Base-by-base conservation (phyloP, 257 asterid species). In the Forsythia viridissima region DNA sequence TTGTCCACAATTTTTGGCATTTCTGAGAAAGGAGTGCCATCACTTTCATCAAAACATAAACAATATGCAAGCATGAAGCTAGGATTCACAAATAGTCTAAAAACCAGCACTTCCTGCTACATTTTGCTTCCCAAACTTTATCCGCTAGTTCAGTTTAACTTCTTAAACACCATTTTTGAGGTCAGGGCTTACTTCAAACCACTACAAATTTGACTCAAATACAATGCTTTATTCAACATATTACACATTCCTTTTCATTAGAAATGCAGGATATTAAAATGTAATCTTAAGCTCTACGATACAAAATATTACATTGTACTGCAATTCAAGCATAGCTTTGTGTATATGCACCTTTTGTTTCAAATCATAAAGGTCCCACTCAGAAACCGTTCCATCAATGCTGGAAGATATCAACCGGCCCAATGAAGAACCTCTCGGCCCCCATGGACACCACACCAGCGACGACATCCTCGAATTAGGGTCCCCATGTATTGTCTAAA, bases 401-500 rank as follows among this genome's bases (percentile, higher is more conserved):
- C 95, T 91, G 37, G 97, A 88, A 12, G 99, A 96, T 1, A 96
- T 85, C 83, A 96, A 82, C 43, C 97, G 85, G 18, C 97, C 88
- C 70, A 86, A 61, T n/a, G 84, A 71, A 44, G 87, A 81, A 69
- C 83, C 87, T 75, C 85, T 76, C 71, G 85, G 87, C 81, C 92
- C 93, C 82, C 91, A 83, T 82, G 84, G 87, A 83, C 98, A 94
- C 99, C 99, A 96, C 75, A 89, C 93, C 90, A 96, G 85, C 39
- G 98, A 96, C 11, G 98, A 88, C 71, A 91, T 92, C 82, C 94
- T 90, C 75, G 94, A 86, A 75, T 85, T 84, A 67, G 97, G 94
- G 75, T 91, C 93, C 67, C 99, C 98, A 40, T 94, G 98, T 86
- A 96, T 92, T 4, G 96, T 91, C 98, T 96, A 84, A 76, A 70